phyloP scores from a whole-genome alignment of 2,329 filamentous ascomycete species.

The Beauveria scarabaeidicola region DNA sequence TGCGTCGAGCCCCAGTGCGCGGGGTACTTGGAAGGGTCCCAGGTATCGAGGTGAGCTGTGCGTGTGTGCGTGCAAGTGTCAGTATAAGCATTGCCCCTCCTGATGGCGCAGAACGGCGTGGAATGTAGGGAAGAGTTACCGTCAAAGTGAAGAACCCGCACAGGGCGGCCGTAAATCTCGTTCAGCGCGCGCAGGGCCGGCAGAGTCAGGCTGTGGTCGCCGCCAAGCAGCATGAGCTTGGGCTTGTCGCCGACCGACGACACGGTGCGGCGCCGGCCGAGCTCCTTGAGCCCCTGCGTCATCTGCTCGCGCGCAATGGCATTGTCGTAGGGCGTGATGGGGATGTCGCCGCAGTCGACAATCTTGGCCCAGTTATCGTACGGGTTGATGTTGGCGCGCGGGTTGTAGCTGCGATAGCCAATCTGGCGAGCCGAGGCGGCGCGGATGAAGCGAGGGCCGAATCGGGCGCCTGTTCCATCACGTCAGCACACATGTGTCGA shows the following conservation, averaged over 20 bases:
- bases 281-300: conserved; percentile 68
- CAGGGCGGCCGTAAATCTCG: conserved; percentile 50
- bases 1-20: conserved; percentile 55
- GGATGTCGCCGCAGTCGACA: conserved; percentile 86
- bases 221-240: conserved; percentile 61
- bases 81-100: not conserved
- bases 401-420: conserved; percentile 69
- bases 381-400: conserved; percentile 73
- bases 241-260: conserved; percentile 31
- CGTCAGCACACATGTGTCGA: not conserved
- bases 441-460: conserved; percentile 81
- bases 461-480: conserved; percentile 51
- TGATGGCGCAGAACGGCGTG: not conserved
- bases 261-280: conserved; percentile 38
- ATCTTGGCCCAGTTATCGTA: conserved; percentile 76
- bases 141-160: conserved; percentile 70
- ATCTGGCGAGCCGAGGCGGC: conserved; percentile 76
- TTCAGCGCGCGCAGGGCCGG: conserved; percentile 60
- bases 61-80: not conserved
- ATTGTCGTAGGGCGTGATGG: conserved; percentile 81
- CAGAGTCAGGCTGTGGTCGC: conserved; percentile 64
- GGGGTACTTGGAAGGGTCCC: conserved; percentile 75
- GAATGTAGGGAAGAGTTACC: conserved; percentile 16
- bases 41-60: conserved; percentile 65
- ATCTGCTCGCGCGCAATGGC: conserved; percentile 73